Conservation (phyloP, 768 basidiomycete genomes). For the Boletus eberwhitei region DNA sequence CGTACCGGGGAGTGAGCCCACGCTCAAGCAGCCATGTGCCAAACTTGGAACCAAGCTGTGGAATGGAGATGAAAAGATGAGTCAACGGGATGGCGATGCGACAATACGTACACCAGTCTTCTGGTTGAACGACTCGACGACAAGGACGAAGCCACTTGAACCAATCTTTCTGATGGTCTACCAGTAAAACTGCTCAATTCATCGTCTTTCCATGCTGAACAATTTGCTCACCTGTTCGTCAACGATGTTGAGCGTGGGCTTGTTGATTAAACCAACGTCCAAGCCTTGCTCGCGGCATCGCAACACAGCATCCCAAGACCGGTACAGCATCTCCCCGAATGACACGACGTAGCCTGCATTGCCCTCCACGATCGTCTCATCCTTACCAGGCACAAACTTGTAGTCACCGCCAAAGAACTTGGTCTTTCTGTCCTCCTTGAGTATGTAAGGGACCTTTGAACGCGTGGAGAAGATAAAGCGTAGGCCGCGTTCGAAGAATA, state of each 20-base stretch:
- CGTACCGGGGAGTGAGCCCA: constrained; percentile 73
- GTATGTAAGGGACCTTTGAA: constrained; percentile 84
- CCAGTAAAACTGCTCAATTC: background rate
- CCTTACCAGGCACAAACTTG: constrained; percentile 79
- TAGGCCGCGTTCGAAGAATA: constrained; percentile 80
- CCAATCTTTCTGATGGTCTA: constrained; percentile 71
- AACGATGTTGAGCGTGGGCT: constrained; percentile 76
- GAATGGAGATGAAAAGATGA: background rate
- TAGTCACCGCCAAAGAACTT: constrained; percentile 68
- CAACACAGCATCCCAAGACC: constrained; percentile 80
- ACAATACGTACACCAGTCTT: constrained; percentile 68
- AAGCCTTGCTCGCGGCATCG: constrained; percentile 67
- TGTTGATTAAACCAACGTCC: constrained; percentile 85
- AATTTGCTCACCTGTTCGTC: constrained; percentile 62
- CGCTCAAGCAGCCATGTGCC: constrained; percentile 88
- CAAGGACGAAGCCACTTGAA: constrained; percentile 69
- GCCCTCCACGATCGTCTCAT: constrained; percentile 77
- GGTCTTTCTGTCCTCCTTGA: constrained; percentile 67
- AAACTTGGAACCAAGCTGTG: constrained; percentile 70
- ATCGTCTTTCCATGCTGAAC: background rate
- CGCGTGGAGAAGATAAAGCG: constrained; percentile 90
- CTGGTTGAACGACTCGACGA: constrained; percentile 84
- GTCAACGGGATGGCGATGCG: background rate
- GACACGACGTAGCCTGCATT: constrained; percentile 79
- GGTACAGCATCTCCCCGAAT: constrained; percentile 85